Base-by-base conservation (phyloP, 2,329 filamentous ascomycete genomes). In the Fusarium bulbicola region DNA sequence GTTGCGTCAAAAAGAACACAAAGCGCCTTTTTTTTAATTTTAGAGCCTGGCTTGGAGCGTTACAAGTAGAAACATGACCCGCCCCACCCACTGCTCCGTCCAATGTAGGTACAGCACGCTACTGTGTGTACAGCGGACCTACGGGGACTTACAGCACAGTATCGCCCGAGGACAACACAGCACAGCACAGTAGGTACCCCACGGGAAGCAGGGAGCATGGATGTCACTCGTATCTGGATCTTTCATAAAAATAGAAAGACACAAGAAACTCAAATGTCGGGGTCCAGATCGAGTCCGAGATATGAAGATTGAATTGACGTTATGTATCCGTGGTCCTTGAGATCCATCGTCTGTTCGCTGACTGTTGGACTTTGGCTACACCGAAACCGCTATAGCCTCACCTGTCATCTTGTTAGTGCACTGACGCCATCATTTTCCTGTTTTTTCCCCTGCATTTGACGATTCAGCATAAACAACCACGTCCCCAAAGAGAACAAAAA, bases 401-500 rank as follows among this genome's bases (percentile, higher is more conserved):
- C 64, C 42, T 68, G 46, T 69, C 49, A 34, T 21, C 37, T 6
- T 37, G 4, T 52, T 65, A 43, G 66, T 53, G 66, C 66, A 52
- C 58, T 69, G 66, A 69, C 66, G 66, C 66, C 66, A 69, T 70
- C 45, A 30, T 39, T 58, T 59, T 69, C 66, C 59, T 70, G 66
- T 65, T 69, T 64, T 62, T 49, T 21, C 50, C 43, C 66, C 66
- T 69, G 66, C 65, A 69, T 69, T 49, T 40, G 28, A 30, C 32
- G 10, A 40, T 40, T 54, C 50, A 15, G 39, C 37, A 59, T 59
- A 67, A 67, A 67, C 32, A 58, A 58, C 21, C 42, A 30, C 2
- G 20, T 26, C 50, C 30, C 24, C 3, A 39, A 54, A n/a, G 40
- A 56, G 45, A 63, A 46, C n/a, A 64, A 58, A 47, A 64, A 34